These are phyloP conservation scores for Phytopythium sindhum DNA, from an alignment of 352 stramenopile species.

Conservation along the genomic window DNA sequence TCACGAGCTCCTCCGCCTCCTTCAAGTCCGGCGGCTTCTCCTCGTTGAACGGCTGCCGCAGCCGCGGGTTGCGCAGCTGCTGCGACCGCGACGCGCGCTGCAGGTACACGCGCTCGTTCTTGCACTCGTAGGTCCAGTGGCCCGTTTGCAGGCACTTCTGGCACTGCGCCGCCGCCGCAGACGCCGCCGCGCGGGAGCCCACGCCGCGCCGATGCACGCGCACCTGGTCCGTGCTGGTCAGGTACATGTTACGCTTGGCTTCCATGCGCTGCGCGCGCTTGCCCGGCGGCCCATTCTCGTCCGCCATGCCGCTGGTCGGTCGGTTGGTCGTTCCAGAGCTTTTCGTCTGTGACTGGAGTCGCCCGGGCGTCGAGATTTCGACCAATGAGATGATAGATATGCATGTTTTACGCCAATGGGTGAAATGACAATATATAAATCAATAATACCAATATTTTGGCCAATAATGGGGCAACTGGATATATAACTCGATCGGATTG, in stretches of 20 bases:
- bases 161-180: constrained; percentile 46
- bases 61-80: constrained; percentile 76
- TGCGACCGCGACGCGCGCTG: constrained; percentile 71
- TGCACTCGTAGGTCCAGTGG: constrained; percentile 89
- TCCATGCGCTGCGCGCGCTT: constrained; percentile 71
- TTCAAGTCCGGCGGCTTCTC: constrained; percentile 62
- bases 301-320: constrained; percentile 1
- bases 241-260: constrained; percentile 79
- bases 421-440: constrained; percentile 4
- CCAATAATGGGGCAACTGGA: not conserved
- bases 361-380: not conserved
- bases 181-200: constrained; percentile 8
- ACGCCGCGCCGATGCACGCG: constrained; percentile 47
- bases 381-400: not conserved
- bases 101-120: constrained; percentile 81
- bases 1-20: constrained; percentile 22
- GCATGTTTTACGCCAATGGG: not conserved
- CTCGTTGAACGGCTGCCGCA: constrained; percentile 79
- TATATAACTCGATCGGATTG: not conserved
- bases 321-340: not conserved
- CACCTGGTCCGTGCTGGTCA: constrained; percentile 75
- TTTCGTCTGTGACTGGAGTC: constrained; percentile 1
- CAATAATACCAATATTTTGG: not conserved
- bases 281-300: constrained; percentile 44
- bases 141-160: constrained; percentile 79